phyloP scores from a whole-genome alignment of 768 basidiomycete genomes.

The Panaeolus cyanescens region DNA sequence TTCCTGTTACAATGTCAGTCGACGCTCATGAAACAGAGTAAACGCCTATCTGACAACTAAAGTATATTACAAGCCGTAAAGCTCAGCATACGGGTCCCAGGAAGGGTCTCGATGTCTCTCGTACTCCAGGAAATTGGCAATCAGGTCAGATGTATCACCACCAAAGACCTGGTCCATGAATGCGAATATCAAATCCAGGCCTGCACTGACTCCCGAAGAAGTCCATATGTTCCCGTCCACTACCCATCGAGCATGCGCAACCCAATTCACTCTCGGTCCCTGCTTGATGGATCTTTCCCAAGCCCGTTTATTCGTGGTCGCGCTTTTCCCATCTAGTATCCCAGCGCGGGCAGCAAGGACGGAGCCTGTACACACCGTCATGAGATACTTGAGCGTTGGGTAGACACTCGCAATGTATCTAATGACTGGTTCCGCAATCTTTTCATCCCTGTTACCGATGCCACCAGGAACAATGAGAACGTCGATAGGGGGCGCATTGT shows the following conservation, averaged over 20 bases:
- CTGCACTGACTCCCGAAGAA: constrained; percentile 48
- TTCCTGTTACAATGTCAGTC: constrained; percentile 1
- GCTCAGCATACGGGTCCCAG: constrained; percentile 41
- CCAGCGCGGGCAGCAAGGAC: constrained; percentile 39
- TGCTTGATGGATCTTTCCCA: constrained; percentile 26
- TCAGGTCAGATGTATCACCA: constrained; percentile 26
- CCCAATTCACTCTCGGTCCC: constrained; percentile 41
- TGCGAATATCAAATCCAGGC: constrained; percentile 39
- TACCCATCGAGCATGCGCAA: constrained; percentile 48
- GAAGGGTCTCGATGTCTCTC: constrained; percentile 35
- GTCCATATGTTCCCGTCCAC: constrained; percentile 51
- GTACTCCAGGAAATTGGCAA: constrained; percentile 40
- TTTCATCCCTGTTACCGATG: constrained; percentile 26
- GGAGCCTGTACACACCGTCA: constrained; percentile 48
- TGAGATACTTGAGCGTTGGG: constrained; percentile 36
- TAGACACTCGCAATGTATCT: constrained; percentile 35
- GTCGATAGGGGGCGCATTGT: constrained; percentile 33
- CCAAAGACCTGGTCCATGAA: constrained; percentile 40
- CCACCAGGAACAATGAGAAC: constrained; percentile 34
- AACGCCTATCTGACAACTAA: constrained; percentile 1
- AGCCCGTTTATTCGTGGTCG: constrained; percentile 45
- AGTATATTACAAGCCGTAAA: constrained; percentile 24
- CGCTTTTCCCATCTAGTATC: constrained; percentile 39
- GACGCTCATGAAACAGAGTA: background rate
- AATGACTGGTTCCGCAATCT: constrained; percentile 23